Evolutionary conservation across 192 early-diverging fungal genomes (phyloP), one percentile per base, ranked within the genome.

Genomic region (Haplosporangium gracile): DNA sequence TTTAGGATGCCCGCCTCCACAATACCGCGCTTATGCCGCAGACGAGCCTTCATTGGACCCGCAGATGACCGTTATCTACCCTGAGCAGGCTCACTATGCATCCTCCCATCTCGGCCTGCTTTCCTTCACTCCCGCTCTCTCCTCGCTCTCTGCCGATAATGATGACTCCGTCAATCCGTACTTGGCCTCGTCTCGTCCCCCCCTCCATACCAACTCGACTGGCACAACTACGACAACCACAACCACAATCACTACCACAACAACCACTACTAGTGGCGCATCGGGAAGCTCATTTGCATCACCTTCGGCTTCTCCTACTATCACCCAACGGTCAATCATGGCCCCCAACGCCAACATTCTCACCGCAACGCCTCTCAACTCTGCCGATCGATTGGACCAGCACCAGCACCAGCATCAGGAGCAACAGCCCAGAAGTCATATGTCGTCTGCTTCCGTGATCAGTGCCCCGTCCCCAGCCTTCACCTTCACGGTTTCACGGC

Each of bases 1-100:
- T 55, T 43, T 55, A 71, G 80, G 42, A 53, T 65, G 74, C n/a
- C 74, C 80, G 13, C 80, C 80, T n/a, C 79, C 79, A 15, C 80
- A 82, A 34, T 82, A 82, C 29, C 80, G 80, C 38, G 26, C 74
- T 4, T 72, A 76, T 51, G 32, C n/a, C 1, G 53, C 34, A 8
- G 80, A 82, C 29, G 74, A 76, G 38, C 68, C 75, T 4, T 68
- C 71, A 7, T 22, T 76, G 4, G 80, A 82, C 26, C 68, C 80
- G 38, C 70, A 76, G 53, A 76, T 82, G 75, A 45, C 75, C 7
- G 18, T 72, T 18, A 36, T 72, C 16, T 76, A 76, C 69, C 80
- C 74, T n/a, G 80, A 72, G 6, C 68, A 60, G 38, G 70, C 43
- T 43, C 49, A 76, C 38, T 69, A 81, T 32, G 5, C 60, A 38